Conservation (phyloP, 2,329 filamentous ascomycete genomes). For the Phialemonium atrogriseum region DNA sequence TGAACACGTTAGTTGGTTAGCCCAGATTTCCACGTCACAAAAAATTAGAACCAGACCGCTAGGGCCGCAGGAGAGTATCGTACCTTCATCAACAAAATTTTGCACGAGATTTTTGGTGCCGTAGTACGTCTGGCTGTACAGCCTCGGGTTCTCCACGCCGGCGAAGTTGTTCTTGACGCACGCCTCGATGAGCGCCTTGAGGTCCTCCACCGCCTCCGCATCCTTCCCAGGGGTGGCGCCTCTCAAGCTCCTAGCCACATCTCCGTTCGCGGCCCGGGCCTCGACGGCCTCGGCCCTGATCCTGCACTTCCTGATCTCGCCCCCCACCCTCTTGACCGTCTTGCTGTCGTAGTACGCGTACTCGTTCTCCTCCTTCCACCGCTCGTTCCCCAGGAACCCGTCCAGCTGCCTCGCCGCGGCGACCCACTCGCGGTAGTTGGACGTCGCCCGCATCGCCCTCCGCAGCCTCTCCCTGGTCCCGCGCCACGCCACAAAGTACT, state of each 20-base stretch:
- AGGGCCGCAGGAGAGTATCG: too few relatives aligned
- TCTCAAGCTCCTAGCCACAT: slow-evolving; percentile 8
- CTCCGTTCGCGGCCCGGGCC: slow-evolving; percentile 19
- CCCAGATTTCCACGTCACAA: not conserved
- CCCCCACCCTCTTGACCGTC: slow-evolving; percentile 69
- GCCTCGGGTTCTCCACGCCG: slow-evolving; percentile 81
- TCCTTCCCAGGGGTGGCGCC: slow-evolving; percentile 23
- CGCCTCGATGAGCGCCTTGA: slow-evolving; percentile 71
- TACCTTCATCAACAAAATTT: slow-evolving; percentile 77
- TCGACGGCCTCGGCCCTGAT: slow-evolving; percentile 46
- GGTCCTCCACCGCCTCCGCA: slow-evolving; percentile 58
- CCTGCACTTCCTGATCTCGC: slow-evolving; percentile 62
- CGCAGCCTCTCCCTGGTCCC: slow-evolving; percentile 67
- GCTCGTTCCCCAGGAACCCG: slow-evolving; percentile 67
- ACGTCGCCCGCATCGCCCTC: slow-evolving; percentile 60
- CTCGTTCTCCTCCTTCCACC: slow-evolving; percentile 70
- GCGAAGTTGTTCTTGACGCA: slow-evolving; percentile 98
- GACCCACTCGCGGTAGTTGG: slow-evolving; percentile 78
- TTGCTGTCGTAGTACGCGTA: slow-evolving; percentile 83
- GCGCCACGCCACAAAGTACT: slow-evolving; percentile 84
- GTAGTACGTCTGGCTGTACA: slow-evolving; percentile 98
- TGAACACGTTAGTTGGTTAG: not conserved
- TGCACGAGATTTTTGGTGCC: slow-evolving; percentile 95
- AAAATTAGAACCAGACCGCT: too few relatives aligned
- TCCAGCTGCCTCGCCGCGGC: slow-evolving; percentile 72